Evolutionary conservation across 805 yeast genomes (phyloP), one percentile per base, ranked within the genome.

Genomic region (Pichia cabralensis): DNA sequence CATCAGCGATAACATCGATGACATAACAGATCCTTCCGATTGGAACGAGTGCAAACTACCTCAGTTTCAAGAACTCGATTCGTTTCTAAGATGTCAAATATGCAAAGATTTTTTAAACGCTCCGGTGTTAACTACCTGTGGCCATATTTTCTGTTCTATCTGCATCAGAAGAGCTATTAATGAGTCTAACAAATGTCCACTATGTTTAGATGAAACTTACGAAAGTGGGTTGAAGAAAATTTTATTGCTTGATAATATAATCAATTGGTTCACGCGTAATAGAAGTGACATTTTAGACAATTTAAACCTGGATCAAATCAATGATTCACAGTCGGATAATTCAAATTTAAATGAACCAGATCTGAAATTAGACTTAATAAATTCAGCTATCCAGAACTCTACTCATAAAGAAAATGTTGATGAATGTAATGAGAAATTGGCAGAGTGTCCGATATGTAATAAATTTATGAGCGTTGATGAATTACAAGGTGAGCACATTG

Each of bases 91-190:
- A 49, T 88, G 97, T 52, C 86, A 80, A 46, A 80, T 88, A 8
- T 88, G 97, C 56, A 83, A 86, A 48, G 96, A 85, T 40, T 73
- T 80, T 43, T 63, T 82, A 35, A 67, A 60, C 22, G 81, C 88
- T 1, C 96, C 97, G 1, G 83, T 84, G 24, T 58, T 80, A 28
- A 82, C 96, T 1, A 69, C 79, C 2, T 88, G 97, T 61, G 79
- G 82, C 24, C 96, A 88, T 54, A 77, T 88, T 1, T 88, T 85
- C 53, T 88, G 97, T 56, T 83, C 95, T 0, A 65, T 76, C 11
- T 88, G 97, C 53, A 81, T 88, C 20, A 64, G 95, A 38, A 71
- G 80, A 41, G 74, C 79, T 42, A 57, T 88, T 26, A 60, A 74
- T n/a, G 56, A 56, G 25, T 71, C 69, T 21, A 67, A 70, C 14